A percentile compares a stretch with the other conserved stretches of the same genome.
These are phyloP conservation scores for Neurospora hispaniola DNA, from an alignment of 495 filamentous ascomycete species.

Conservation along the genomic window DNA sequence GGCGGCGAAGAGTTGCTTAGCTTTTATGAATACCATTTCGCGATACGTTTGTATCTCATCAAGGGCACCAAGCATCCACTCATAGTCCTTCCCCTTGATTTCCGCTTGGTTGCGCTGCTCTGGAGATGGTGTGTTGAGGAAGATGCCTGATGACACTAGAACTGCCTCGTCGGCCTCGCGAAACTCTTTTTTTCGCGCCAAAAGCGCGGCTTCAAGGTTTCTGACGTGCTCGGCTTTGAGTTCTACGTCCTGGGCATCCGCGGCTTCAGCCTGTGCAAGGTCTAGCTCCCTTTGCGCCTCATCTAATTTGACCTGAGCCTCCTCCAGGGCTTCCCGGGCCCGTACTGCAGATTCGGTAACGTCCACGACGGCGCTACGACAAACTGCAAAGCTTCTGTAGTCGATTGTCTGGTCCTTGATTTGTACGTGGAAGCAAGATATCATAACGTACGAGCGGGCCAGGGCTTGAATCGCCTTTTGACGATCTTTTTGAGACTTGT, in stretches of 20 bases:
- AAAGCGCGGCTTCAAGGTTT: neutral
- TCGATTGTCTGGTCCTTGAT: rapidly evolving
- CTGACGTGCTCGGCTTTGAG: neutral
- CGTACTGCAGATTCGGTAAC: neutral
- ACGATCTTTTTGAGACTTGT: neutral
- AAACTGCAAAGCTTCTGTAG: neutral
- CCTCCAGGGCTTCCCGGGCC: neutral
- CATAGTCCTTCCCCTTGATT: neutral
- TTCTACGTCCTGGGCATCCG: neutral
- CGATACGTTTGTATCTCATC: neutral
- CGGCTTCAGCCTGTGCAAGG: neutral
- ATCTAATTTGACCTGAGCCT: neutral
- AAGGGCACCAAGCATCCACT: neutral
- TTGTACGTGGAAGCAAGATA: rapidly evolving
- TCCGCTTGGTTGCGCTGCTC: neutral
- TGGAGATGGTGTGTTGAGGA: neutral
- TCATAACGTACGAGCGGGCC: neutral
- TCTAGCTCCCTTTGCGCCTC: neutral
- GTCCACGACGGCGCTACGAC: neutral
- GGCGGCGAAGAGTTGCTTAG: neutral
- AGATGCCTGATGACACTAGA: neutral
- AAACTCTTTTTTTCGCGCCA: neutral
- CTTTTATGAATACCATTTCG: neutral
- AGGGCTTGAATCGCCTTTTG: neutral
- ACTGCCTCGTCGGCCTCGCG: neutral